Conservation (phyloP, 129 eudicot species). For the Flaveria ramosissima region DNA sequence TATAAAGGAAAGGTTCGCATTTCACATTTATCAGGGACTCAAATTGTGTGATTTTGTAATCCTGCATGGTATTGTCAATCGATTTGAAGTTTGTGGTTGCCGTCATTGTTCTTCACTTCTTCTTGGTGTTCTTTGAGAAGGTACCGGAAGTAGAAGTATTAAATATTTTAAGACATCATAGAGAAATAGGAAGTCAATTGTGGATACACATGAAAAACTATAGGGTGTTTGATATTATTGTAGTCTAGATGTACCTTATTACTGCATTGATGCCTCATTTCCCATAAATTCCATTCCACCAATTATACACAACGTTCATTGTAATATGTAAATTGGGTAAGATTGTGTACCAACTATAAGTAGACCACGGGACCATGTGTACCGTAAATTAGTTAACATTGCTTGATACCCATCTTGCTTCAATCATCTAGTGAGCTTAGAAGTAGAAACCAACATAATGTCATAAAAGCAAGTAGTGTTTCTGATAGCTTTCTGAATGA, state of each 20-base stretch:
- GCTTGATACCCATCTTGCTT: constrained; percentile 8
- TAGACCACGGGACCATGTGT: constrained; percentile 16
- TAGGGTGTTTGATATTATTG: not conserved
- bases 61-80: not conserved
- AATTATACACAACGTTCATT: not conserved
- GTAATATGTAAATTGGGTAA: constrained; percentile 6
- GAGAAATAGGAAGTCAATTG: constrained; percentile 2
- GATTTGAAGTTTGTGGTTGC: not conserved
- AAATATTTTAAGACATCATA: not conserved
- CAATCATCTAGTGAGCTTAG: not conserved
- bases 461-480: constrained; percentile 2
- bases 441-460: not conserved
- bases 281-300: not conserved
- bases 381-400: not conserved
- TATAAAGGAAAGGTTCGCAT: not conserved
- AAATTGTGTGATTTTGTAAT: constrained; percentile 2
- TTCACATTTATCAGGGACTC: not conserved
- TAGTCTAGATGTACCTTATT: not conserved
- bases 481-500: not conserved
- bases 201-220: not conserved
- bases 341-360: not conserved
- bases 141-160: constrained; percentile 1
- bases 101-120: not conserved
- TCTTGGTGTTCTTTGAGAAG: constrained; percentile 8
- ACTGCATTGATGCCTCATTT: not conserved